Base-by-base conservation (phyloP, 2,329 filamentous ascomycete species). In the Penicillium sp. region DNA sequence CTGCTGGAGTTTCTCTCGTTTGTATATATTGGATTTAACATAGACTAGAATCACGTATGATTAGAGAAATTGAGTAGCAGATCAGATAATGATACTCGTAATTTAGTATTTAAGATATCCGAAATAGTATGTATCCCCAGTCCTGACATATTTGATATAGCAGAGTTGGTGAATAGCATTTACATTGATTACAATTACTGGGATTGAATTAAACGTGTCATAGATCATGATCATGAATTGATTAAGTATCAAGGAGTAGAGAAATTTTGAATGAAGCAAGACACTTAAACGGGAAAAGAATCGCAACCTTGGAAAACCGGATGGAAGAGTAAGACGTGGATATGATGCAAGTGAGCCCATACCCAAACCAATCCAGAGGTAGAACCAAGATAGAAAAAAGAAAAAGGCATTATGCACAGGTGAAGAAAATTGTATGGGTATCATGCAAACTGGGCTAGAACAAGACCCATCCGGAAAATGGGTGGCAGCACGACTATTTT, bases 381-480 rank as follows among this genome's bases (percentile, higher is more conserved):
- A 13, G 27, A 29, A 15, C 21, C 7, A 35, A 54, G 10, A 2
- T 21, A 8, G 3, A 9, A 6, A 9, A 29, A 21, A 35, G 1
- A n/a, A 4, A 15, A 13, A 9, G 23, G 40, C 9, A 51, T 45
- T 29, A 52, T 56, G 31, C 29, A 43, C 53, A 53, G 12, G 17
- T 6, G 40, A 47, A 48, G 19, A 23, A 21, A 43, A 31, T n/a
- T 33, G 33, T 54, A 54, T 53, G 55, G 55, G 55, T 57, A 57
- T 57, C 55, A 54, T 57, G 55, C 35, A 54, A 48, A 53, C 31
- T 56, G 27, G 55, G 29, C 43, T 40, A 10, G 33, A 47, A 57
- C 33, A 56, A 25, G 54, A 48, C 37, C 42, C 40, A 48, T 42
- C 37, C 47, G 38, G 31, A 31, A 53, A 42, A 47, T 37, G 50